Base-by-base conservation (phyloP, 2,329 filamentous ascomycete genomes). In the Coniochaeta pulveracea region DNA sequence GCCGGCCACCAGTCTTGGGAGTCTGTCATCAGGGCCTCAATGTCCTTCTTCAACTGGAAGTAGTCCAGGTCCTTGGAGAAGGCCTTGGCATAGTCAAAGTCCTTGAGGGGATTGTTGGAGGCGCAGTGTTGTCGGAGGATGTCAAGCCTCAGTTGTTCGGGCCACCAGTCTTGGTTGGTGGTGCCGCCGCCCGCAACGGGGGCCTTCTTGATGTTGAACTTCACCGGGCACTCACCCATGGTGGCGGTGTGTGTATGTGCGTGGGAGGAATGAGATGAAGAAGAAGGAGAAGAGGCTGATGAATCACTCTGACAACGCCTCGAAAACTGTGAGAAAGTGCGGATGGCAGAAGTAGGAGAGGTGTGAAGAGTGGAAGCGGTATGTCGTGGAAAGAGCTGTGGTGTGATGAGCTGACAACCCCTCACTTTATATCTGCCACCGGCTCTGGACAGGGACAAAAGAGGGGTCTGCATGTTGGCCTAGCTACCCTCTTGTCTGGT, bases 1-100 rank as follows among this genome's bases (percentile, higher is more conserved):
- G 82, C 82, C 1, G 82, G 82, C 82, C 82, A 88, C 73, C 72
- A 85, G 25, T 82, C 76, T 58, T 86, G 76, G 3, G 80, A 85
- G 52, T 84, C 75, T 33, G 81, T 86, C 76, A 85, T 80, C 47
- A 86, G 51, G 12, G 60, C 64, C n/a, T 61, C 47, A 6, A 88
- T 57, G 50, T 88, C 82, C 58, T 81, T 77, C 73, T 86, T 86
- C 45, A 86, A 56, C 17, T 59, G 78, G 39, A 69, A 60, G 49
- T 82, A 83, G 58, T 83, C 75, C 37, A 86, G 63, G 47, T 59
- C 73, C 61, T 80, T 78, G 64, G n/a, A n/a, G 25, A 86, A 85
- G 19, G 79, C 80, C 18, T 68, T 61, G 12, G 68, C 66, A 56
- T 88, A 88, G 62, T 85, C 72, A 48, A 85, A 84, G 44, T 80